Evolutionary conservation across 768 basidiomycete species (phyloP), one percentile per base, ranked within the genome.

Genomic region (Mycena capillaripes): DNA sequence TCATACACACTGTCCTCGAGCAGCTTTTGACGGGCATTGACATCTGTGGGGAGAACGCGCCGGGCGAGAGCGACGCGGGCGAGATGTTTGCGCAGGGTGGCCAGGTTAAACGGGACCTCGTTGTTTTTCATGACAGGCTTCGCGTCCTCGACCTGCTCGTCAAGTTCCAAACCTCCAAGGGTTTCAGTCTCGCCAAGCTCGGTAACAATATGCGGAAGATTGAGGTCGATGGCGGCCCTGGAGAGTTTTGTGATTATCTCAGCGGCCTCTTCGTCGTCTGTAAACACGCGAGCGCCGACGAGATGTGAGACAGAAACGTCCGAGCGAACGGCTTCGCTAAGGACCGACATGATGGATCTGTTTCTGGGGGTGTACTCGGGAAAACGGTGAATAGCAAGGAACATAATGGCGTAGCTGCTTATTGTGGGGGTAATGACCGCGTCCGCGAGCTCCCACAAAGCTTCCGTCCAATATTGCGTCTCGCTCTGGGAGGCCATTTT

Each of bases 1-100:
- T 96, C 94, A 79, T 95, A 95, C 5, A 93, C 95, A 3, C 95
- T 94, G 52, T 92, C 89, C 81, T 97, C 96, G 5, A 97, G 88
- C 9, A 95, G 85, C 72, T 91, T 91, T 79, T 97, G 96, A 2
- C 96, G 93, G 0, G 90, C 85, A 19, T 88, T 82, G n/a, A 91
- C 80, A 74, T 96, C 93, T 66, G 91, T 89, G 0, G 90, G 85
- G 52, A 94, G 85, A 8, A 93, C 84, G 3, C 88, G 86, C 40
- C 91, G 89, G 2, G 92, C 90, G 63, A 92, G 86, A 9, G 85
- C 81, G n/a, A 93, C 86, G 70, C 90, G 82, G 3, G 88, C 83
- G 23, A 97, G 88, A 77, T 93, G 92, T 27, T 87, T 87, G 25
- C 94, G 91, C 38, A 97, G 86, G 60, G 89, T 89, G 25, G 87